phyloP scores from a whole-genome alignment of 106 monocot species.

The Xerophyta viscosa region DNA sequence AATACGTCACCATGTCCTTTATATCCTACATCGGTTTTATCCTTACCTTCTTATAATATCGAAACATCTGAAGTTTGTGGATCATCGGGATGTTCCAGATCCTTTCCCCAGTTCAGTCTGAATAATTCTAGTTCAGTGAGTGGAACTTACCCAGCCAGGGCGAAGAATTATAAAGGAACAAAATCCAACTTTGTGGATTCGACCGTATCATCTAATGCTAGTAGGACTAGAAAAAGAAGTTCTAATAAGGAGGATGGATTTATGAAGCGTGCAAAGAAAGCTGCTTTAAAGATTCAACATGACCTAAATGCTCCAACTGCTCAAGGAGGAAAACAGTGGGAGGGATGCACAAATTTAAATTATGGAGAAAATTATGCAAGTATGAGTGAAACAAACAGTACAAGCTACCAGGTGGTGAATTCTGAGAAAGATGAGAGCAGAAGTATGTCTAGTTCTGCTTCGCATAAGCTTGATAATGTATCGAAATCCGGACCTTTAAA shows the following conservation, averaged over 20 bases:
- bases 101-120: constrained; percentile 2
- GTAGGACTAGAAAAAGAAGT: constrained; percentile 22
- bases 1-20: constrained; percentile 7
- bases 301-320: constrained; percentile 10
- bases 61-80: constrained; percentile 2
- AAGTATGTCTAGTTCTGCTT: constrained; percentile 1
- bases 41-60: constrained; percentile 16
- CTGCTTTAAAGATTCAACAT: constrained; percentile 11
- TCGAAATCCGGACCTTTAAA: constrained; percentile 29
- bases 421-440: constrained; percentile 7
- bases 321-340: background rate
- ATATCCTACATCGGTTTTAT: constrained; percentile 4
- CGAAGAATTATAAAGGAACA: constrained; percentile 5
- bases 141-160: constrained; percentile 3
- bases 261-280: constrained; percentile 25
- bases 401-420: background rate
- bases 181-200: constrained; percentile 8
- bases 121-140: constrained; percentile 3
- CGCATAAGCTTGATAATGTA: constrained; percentile 5
- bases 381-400: constrained; percentile 3
- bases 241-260: constrained; percentile 10
- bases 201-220: constrained; percentile 2
- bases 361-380: background rate
- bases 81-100: no score
- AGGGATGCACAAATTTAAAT: constrained; percentile 1